phyloP scores from a whole-genome alignment of 345 rosid genomes.

The Rhizophora mangle region DNA sequence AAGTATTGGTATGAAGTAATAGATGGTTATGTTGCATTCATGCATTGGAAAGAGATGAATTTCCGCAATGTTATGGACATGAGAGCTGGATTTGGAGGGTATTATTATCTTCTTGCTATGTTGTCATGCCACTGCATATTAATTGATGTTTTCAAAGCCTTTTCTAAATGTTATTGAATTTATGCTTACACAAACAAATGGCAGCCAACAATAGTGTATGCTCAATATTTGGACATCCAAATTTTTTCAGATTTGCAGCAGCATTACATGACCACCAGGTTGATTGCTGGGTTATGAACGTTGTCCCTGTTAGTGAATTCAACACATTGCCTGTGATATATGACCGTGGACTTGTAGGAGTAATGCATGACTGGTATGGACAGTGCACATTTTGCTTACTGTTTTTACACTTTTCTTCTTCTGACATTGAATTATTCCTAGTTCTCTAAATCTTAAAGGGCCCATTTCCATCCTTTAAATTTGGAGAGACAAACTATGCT shows the following conservation, averaged over 20 bases:
- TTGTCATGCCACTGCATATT: not conserved
- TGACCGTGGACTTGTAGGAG: constrained; percentile 61
- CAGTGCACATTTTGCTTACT: not conserved
- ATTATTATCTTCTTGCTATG: constrained; percentile 21
- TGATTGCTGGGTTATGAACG: constrained; percentile 67
- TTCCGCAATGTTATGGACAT: constrained; percentile 60
- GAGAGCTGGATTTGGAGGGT: constrained; percentile 80
- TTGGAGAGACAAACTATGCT: not conserved
- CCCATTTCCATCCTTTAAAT: not conserved
- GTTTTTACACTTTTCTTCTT: not conserved
- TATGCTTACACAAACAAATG: not conserved
- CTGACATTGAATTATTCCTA: not conserved
- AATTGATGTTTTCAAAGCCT: not conserved
- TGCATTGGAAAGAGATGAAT: constrained; percentile 51
- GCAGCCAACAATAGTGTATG: not conserved
- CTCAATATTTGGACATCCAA: constrained; percentile 4
- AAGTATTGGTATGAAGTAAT: constrained; percentile 56
- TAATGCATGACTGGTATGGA: constrained; percentile 67
- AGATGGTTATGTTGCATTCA: constrained; percentile 45
- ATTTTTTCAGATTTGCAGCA: constrained; percentile 52
- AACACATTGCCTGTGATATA: constrained; percentile 69
- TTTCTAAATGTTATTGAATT: not conserved
- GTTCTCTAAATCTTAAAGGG: not conserved
- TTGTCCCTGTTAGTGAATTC: constrained; percentile 52
- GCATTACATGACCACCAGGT: constrained; percentile 49